Conservation (phyloP, 2,329 filamentous ascomycete species). For the Aureobasidium mangrovei region DNA sequence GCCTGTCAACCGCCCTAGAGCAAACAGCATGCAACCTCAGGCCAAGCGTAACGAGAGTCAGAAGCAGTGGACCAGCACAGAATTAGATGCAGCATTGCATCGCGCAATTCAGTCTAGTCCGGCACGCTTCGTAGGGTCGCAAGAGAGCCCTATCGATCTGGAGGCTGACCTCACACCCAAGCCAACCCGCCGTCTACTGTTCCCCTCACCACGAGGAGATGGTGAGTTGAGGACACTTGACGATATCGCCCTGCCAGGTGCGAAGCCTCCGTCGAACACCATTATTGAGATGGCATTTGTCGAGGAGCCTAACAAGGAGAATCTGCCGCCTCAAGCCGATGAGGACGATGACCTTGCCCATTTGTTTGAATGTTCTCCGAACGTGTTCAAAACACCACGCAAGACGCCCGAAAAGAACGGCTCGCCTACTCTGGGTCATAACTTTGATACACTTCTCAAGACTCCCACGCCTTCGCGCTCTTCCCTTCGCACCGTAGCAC, state of each 20-base stretch:
- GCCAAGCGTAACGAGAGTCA: slow-evolving; percentile 27
- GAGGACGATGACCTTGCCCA: slow-evolving; percentile 45
- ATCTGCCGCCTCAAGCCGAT: slow-evolving; percentile 36
- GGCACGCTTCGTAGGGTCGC: slow-evolving; percentile 40
- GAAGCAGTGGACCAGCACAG: slow-evolving; percentile 17
- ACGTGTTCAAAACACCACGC: slow-evolving; percentile 41
- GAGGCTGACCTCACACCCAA: slow-evolving; percentile 46
- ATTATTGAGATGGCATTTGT: slow-evolving; percentile 17
- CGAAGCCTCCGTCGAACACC: slow-evolving; percentile 16
- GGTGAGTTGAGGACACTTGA: slow-evolving; percentile 53
- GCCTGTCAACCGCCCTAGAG: slow-evolving; percentile 35
- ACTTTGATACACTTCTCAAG: slow-evolving; percentile 40
- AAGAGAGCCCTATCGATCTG: slow-evolving; percentile 41
- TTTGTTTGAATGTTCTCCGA: slow-evolving; percentile 56
- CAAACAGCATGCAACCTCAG: slow-evolving; percentile 40
- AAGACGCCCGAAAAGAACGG: slow-evolving; percentile 47
- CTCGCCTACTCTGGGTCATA: slow-evolving; percentile 45
- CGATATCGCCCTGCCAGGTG: slow-evolving; percentile 33
- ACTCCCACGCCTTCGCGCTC: slow-evolving; percentile 36
- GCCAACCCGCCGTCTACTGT: slow-evolving; percentile 62
- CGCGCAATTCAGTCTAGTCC: slow-evolving; percentile 56
- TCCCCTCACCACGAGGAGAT: slow-evolving; percentile 64
- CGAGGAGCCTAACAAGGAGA: slow-evolving; percentile 48
- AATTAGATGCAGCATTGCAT: slow-evolving; percentile 33
- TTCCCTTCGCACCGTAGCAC: slow-evolving; percentile 14